Base-by-base conservation (phyloP, 768 basidiomycete species). In the Lyophyllum shimeji region DNA sequence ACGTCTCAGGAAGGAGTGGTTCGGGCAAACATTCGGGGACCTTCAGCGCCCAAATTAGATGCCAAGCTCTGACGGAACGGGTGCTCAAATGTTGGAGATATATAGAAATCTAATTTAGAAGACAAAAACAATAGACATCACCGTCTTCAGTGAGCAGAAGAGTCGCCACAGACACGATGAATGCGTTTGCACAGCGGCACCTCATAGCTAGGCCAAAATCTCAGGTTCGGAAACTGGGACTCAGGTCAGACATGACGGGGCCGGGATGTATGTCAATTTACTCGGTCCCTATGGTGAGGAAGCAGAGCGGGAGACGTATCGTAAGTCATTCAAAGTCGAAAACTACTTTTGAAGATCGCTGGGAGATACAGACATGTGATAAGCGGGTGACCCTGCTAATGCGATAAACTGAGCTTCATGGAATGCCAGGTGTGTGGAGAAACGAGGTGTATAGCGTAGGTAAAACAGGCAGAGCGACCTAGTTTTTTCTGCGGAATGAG, bases 401-500 rank as follows among this genome's bases (percentile, higher is more conserved):
- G 34, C 8, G n/a, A 29, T 23, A 56, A 49, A 52, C 46, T 27
- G 50, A 51, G 37, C 46, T 55, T 34, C 23, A 44, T 24, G 42
- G 18, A 39, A 55, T 44, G 53, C 37, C 44, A 39, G 27, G 50
- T 34, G 45, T 44, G 43, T 54, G n/a, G 55, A 31, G 56, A 44
- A 20, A 50, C 42, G 47, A 50, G 23, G 31, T 54, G 55, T 56
- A 58, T 53, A 63, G 46, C 18, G 33, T 53, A 50, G 67, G 61
- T 44, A 61, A 60, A 51, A 60, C 60, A 66, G 57, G 59, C 57
- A 48, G 59, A 60, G 18, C 20, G 34, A 63, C 57, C 70, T 82
- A 93, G 80, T 88, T 90, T 85, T 98, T 98, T 82, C 89, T 86
- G 76, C 96, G 92, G 90, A 95, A 98, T 60, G 95, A 98, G 77